Evolutionary conservation across 768 basidiomycete species (phyloP).

Genomic region (Neoboletus magnificus): DNA sequence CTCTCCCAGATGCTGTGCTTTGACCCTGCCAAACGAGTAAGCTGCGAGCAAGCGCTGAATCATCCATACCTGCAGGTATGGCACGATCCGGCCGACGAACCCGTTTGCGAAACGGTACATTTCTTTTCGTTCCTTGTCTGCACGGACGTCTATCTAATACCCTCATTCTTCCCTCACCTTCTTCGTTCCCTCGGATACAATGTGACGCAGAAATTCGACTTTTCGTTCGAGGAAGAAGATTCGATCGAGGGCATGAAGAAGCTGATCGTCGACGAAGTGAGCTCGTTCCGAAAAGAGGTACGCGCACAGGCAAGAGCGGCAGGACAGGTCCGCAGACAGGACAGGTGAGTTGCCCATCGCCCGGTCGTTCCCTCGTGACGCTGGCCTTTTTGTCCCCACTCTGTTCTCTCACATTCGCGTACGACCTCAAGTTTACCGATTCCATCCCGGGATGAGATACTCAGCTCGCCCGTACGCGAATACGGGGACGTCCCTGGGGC

Average conservation of each 20-base stretch:
- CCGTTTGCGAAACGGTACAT: slow-evolving; percentile 71
- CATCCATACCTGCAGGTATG: slow-evolving; percentile 96
- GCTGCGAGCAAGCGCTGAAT: slow-evolving; percentile 91
- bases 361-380: background rate
- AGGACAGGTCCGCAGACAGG: slow-evolving; percentile 72
- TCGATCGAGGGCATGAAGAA: slow-evolving; percentile 96
- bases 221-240: slow-evolving; percentile 95
- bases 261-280: slow-evolving; percentile 91
- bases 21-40: slow-evolving; percentile 94
- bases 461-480: slow-evolving; percentile 72
- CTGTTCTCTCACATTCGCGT: background rate
- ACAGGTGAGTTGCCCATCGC: slow-evolving; percentile 48
- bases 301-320: slow-evolving; percentile 74
- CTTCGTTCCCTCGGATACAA: background rate
- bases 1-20: slow-evolving; percentile 90
- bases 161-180: too few species aligned
- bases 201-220: slow-evolving; percentile 72
- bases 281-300: slow-evolving; percentile 84
- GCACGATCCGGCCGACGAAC: slow-evolving; percentile 97
- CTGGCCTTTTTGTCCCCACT: background rate
- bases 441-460: slow-evolving; percentile 76
- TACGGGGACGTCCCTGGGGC: slow-evolving; percentile 55
- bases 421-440: slow-evolving; percentile 59
- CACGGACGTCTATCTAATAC: background rate
- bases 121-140: background rate